phyloP scores from a whole-genome alignment of 169 alveolate genomes.

The Besnoitia besnoiti region DNA sequence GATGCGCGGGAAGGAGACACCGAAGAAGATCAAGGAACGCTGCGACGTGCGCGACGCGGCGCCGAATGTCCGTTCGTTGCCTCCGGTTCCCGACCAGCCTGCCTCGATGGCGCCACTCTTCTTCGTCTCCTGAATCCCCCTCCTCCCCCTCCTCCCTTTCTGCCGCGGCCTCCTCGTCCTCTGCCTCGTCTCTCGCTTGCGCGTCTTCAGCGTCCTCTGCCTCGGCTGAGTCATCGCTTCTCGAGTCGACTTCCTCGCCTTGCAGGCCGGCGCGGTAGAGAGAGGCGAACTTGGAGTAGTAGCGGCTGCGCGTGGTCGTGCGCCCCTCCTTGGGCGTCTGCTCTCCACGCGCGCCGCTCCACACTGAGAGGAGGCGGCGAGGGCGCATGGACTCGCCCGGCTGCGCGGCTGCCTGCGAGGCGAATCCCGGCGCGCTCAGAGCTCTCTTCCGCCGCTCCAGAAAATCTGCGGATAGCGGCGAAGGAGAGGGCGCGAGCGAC shows the following conservation, averaged over 20 bases:
- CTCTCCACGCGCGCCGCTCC: too few relatives aligned
- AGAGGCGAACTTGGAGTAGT: too few relatives aligned
- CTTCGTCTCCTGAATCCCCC: background rate
- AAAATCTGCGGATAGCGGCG: too few relatives aligned
- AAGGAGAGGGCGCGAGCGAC: too few relatives aligned
- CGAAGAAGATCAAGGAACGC: slow-evolving; percentile 32
- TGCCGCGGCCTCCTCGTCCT: background rate
- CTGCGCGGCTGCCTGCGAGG: background rate
- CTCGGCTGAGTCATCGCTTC: too few relatives aligned
- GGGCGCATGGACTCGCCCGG: too few relatives aligned
- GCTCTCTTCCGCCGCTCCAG: background rate
- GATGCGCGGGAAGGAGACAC: background rate
- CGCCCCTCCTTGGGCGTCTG: too few relatives aligned
- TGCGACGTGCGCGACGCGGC: background rate
- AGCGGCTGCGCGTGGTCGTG: too few relatives aligned
- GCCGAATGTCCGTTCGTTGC: background rate
- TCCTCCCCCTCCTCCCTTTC: background rate
- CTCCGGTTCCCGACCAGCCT: background rate
- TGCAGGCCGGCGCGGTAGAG: too few relatives aligned
- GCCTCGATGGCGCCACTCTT: background rate
- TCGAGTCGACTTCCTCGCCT: too few relatives aligned
- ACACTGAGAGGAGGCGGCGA: too few relatives aligned
- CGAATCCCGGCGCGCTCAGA: background rate
- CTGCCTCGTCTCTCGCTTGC: background rate
- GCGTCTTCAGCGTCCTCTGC: background rate